phyloP scores from a whole-genome alignment of 2,329 filamentous ascomycete genomes.

The Tothia fuscella region DNA sequence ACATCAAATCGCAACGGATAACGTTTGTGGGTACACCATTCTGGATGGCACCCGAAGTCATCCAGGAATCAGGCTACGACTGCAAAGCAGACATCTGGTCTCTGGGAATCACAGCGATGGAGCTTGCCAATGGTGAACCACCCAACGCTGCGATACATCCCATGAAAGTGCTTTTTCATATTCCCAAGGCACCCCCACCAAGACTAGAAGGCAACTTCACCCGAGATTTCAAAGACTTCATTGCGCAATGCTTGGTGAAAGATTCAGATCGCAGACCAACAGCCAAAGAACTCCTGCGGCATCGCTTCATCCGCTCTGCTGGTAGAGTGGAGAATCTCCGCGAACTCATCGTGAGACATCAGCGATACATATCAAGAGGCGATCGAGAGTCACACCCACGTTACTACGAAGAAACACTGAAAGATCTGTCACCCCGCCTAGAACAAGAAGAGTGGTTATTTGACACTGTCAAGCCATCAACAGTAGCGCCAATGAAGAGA shows the following conservation, averaged over 20 bases:
- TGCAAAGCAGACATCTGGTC: slow-evolving; percentile 99
- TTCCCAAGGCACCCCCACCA: slow-evolving; percentile 86
- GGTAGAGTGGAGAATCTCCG: slow-evolving; percentile 81
- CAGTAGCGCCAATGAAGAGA: slow-evolving; percentile 23
- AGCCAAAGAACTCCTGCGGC: slow-evolving; percentile 75
- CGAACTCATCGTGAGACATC: slow-evolving; percentile 72
- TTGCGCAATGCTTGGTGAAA: slow-evolving; percentile 82
- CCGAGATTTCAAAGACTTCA: slow-evolving; percentile 87
- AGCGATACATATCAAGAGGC: slow-evolving; percentile 67
- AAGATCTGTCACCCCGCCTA: slow-evolving; percentile 27
- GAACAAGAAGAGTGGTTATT: slow-evolving; percentile 89
- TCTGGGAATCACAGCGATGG: slow-evolving; percentile 83
- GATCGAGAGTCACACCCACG: slow-evolving; percentile 55
- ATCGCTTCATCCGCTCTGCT: slow-evolving; percentile 76
- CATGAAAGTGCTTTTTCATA: slow-evolving; percentile 95
- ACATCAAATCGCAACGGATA: slow-evolving; percentile 94
- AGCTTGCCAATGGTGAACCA: slow-evolving; percentile 82
- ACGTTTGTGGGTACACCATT: slow-evolving; percentile 97
- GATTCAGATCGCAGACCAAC: slow-evolving; percentile 75
- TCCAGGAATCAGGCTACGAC: slow-evolving; percentile 96
- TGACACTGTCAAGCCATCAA: slow-evolving; percentile 65
- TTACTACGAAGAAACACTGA: slow-evolving; percentile 89
- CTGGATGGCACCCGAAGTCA: slow-evolving; percentile 99
- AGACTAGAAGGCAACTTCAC: slow-evolving; percentile 75
- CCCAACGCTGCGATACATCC: slow-evolving; percentile 95